Evolutionary conservation across 2,329 filamentous ascomycete genomes (phyloP).

Genomic region (Paramyrothecium roridum): DNA sequence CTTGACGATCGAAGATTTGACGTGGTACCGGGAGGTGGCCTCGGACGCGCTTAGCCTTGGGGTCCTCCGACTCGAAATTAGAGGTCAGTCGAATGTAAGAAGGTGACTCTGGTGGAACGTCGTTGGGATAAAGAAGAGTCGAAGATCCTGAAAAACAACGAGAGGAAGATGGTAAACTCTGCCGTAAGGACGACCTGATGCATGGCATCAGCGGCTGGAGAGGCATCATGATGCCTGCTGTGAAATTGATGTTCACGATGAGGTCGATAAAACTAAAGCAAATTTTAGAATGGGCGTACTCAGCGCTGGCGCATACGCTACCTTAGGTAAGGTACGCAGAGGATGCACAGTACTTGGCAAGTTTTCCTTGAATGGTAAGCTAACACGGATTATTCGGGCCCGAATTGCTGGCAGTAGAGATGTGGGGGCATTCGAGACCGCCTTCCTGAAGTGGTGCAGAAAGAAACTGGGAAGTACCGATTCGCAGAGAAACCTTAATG

Average conservation of each 20-base stretch:
- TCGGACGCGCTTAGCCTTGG: conserved; percentile 51
- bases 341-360: too few species aligned
- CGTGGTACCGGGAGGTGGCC: conserved; percentile 83
- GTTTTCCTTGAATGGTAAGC: background rate
- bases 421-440: background rate
- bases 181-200: conserved; percentile 20
- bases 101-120: conserved; percentile 82
- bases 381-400: background rate
- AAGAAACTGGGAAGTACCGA: background rate
- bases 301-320: too few species aligned
- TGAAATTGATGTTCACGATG: background rate
- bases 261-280: background rate
- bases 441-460: background rate
- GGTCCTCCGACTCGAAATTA: conserved; percentile 66
- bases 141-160: conserved; percentile 30
- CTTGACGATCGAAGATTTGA: conserved; percentile 65
- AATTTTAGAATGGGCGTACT: background rate
- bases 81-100: conserved; percentile 79
- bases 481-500: too few species aligned
- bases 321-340: too few species aligned
- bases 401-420: background rate
- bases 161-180: conserved; percentile 5
- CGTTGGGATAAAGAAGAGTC: conserved; percentile 36
- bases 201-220: conserved; percentile 16
- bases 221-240: conserved; percentile 21